phyloP scores from a whole-genome alignment of 495 filamentous ascomycete species.

The Talaromyces nanjingensis region DNA sequence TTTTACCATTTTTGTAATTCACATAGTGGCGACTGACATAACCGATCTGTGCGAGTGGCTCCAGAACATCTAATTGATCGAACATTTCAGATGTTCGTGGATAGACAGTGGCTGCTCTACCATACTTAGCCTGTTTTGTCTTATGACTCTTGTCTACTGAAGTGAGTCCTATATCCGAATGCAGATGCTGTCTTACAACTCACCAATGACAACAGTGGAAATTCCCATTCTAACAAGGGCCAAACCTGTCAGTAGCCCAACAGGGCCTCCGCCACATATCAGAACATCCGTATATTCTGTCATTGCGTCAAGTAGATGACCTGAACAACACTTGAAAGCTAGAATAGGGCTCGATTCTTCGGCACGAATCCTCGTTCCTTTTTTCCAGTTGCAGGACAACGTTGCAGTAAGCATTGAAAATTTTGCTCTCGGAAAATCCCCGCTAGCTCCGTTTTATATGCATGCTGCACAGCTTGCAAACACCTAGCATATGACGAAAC shows the following conservation, averaged over 20 bases:
- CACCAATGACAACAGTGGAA: background rate
- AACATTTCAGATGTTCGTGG: background rate
- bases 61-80: background rate
- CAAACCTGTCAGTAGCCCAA: background rate
- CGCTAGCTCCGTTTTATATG: background rate
- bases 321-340: background rate
- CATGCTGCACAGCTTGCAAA: background rate
- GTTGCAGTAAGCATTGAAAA: background rate
- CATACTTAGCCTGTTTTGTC: background rate
- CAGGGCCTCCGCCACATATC: background rate
- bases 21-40: background rate
- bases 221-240: background rate
- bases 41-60: background rate
- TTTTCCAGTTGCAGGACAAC: background rate
- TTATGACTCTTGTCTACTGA: background rate
- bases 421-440: background rate
- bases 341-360: background rate
- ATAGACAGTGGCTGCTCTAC: background rate
- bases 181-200: background rate
- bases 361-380: background rate
- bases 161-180: background rate
- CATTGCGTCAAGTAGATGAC: background rate
- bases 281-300: background rate
- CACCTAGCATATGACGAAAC: background rate
- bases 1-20: background rate